Evolutionary conservation across 495 filamentous ascomycete species (phyloP).

Genomic region (Hapsidospora chrysogenum): DNA sequence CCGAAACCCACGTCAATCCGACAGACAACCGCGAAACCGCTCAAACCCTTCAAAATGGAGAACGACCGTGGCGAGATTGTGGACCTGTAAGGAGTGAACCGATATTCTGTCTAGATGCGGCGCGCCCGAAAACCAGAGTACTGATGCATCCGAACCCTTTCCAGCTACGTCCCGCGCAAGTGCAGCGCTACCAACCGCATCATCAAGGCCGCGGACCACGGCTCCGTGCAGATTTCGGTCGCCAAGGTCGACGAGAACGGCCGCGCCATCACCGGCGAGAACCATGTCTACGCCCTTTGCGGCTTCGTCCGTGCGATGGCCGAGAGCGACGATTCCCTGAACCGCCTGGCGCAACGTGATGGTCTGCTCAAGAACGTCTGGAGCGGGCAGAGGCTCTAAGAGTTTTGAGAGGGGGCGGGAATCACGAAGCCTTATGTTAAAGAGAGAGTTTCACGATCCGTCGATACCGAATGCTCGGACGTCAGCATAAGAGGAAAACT

Average conservation of each 20-base stretch:
- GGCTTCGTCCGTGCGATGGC: constrained; percentile 97
- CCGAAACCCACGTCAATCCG: constrained; percentile 1
- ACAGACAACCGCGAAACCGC: constrained; percentile 9
- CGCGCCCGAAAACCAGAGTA: neutral
- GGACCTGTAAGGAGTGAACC: constrained; percentile 88
- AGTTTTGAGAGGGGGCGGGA: neutral
- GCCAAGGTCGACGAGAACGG: constrained; percentile 97
- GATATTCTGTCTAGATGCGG: neutral
- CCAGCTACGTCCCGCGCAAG: constrained; percentile 96
- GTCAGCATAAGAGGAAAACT: too few species aligned
- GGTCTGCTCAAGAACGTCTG: constrained; percentile 94
- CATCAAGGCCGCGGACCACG: constrained; percentile 99
- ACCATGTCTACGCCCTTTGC: constrained; percentile 91
- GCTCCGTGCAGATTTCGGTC: constrained; percentile 78
- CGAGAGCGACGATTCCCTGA: constrained; percentile 91
- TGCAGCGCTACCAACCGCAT: constrained; percentile 91
- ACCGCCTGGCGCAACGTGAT: constrained; percentile 88
- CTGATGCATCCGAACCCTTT: constrained; percentile 3
- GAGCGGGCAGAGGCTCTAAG: constrained; percentile 32
- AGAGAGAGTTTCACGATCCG: too few species aligned
- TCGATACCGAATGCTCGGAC: too few species aligned
- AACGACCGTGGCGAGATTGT: constrained; percentile 65
- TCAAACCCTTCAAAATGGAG: constrained; percentile 20
- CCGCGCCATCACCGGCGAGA: constrained; percentile 83
- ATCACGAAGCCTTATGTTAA: neutral